Base-by-base conservation (phyloP, 179 eudicot genomes). In the Gypsophila paniculata region DNA sequence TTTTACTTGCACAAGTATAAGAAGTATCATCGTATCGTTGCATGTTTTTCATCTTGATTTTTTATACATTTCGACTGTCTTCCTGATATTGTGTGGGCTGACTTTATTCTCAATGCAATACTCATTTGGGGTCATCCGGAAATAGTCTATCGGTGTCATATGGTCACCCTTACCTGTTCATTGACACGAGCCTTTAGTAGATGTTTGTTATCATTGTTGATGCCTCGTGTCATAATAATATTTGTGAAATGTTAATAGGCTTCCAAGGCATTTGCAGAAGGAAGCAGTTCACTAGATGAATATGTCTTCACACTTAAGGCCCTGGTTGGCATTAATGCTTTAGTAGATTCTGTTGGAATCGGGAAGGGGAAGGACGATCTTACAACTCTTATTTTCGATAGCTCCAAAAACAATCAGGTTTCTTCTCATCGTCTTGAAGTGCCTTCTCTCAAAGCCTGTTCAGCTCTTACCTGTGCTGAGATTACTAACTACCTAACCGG, bases 351-450 rank as follows among this genome's bases (percentile, higher is more conserved):
- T 21, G 84, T 88, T 59, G 90, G 85, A 69, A 85, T 92, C 18
- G 97, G 96, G 18, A 84, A 77, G 73, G 89, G 88, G 17, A 86
- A 88, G 74, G 82, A 78, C 18, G 97, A 91, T 61, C 86, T 91
- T n/a, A 91, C 96, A 10, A 75, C 82, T 62, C 75, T 82, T 61
- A 57, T 77, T 32, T 51, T 78, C 46, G 92, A 89, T 63, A 71
- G 79, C 68, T 65, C 75, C 23, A 85, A 79, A 72, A 76, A 80
- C 51, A 85, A 77, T 75, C 79, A 83, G 10, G 57, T 61, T n/a
- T 42, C 38, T 23, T 34, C 64, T 70, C 26, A 72, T 29, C 82
- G 84, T 25, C 75, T 84, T 53, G 88, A 81, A 59, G 72, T 86
- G 42, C 94, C 96, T 44, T 79, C 82, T 59, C 88, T 91, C 8